Conservation (phyloP, 2,329 filamentous ascomycete genomes). For the Botryotinia narcissicola region DNA sequence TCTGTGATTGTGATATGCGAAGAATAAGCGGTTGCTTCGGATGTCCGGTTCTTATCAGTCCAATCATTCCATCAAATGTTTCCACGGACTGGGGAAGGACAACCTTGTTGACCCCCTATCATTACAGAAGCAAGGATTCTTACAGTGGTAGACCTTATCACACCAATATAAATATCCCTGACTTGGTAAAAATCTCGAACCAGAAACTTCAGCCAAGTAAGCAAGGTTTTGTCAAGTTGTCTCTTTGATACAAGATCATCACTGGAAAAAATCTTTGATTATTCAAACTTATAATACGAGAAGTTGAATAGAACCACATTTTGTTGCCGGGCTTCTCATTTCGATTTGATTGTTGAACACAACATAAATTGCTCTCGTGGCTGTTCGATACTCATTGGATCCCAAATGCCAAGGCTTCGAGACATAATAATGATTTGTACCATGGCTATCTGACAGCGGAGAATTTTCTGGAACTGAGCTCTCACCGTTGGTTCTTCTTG, state of each 20-base stretch:
- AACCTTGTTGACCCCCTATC: not conserved
- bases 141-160: not conserved
- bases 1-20: slow-evolving; percentile 9
- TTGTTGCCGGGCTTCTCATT: not conserved
- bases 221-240: not conserved
- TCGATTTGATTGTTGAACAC: not conserved
- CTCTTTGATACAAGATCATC: slow-evolving; percentile 5
- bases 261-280: not conserved
- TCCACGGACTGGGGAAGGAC: not conserved
- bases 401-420: slow-evolving; percentile 1
- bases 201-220: slow-evolving; percentile 5
- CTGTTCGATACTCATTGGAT: not conserved
- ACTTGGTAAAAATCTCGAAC: not conserved
- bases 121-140: not conserved
- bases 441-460: not conserved
- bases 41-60: slow-evolving; percentile 6
- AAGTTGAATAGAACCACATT: not conserved
- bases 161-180: slow-evolving; percentile 4
- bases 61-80: not conserved
- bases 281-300: not conserved
- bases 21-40: not conserved
- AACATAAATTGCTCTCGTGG: not conserved
- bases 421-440: not conserved
- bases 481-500: not conserved
- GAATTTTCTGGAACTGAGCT: not conserved